Evolutionary conservation across 2,329 filamentous ascomycete genomes (phyloP).

Genomic region (Alternaria hordeiaustralica): DNA sequence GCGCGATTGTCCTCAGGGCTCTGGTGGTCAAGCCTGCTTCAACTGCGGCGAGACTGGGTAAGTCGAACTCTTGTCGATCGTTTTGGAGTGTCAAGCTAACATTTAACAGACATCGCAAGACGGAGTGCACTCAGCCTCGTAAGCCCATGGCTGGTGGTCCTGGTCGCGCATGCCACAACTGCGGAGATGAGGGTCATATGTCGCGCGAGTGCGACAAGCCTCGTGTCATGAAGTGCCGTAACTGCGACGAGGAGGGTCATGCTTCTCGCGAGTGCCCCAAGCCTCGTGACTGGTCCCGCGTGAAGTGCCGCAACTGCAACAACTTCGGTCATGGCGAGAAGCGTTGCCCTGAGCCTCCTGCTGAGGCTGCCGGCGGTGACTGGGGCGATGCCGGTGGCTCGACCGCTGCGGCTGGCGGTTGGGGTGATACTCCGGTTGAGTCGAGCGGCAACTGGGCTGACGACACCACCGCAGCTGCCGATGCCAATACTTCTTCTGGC

Average conservation of each 20-base stretch:
- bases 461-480: conserved; percentile 13
- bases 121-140: conserved; percentile 33
- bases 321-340: conserved; percentile 53
- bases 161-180: conserved; percentile 36
- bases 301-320: conserved; percentile 66
- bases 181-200: conserved; percentile 36
- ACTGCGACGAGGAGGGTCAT: conserved; percentile 71
- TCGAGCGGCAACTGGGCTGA: conserved; percentile 26
- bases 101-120: conserved; percentile 24
- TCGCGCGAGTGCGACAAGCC: conserved; percentile 36
- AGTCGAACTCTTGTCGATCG: background rate
- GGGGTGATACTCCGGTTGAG: conserved; percentile 25
- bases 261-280: conserved; percentile 29
- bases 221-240: conserved; percentile 56
- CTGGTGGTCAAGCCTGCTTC: conserved; percentile 32
- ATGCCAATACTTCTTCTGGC: conserved; percentile 2
- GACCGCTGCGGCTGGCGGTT: conserved; percentile 23
- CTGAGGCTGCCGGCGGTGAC: conserved; percentile 31
- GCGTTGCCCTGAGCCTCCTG: conserved; percentile 48
- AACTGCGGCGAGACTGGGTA: conserved; percentile 40
- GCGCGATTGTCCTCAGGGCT: conserved; percentile 25
- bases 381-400: conserved; percentile 29
- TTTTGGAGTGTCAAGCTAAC: background rate
- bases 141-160: conserved; percentile 23
- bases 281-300: conserved; percentile 60